phyloP scores from a whole-genome alignment of 768 basidiomycete genomes.

The Royoungia palumana region DNA sequence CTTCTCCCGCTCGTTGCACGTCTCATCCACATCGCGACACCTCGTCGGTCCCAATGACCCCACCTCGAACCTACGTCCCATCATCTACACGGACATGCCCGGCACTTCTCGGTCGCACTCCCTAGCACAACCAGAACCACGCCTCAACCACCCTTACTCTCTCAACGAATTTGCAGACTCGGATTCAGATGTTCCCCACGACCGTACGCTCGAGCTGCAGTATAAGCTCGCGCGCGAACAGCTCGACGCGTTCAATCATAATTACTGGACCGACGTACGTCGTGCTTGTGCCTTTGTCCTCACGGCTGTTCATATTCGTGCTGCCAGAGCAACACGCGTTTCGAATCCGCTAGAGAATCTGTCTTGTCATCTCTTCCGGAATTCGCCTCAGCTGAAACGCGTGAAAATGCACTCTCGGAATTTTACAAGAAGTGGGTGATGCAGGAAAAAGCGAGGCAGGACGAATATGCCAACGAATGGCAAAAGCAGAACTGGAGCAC shows the following conservation, averaged over 20 bases:
- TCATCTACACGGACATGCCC: slow-evolving; percentile 65
- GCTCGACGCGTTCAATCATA: slow-evolving; percentile 70
- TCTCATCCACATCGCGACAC: slow-evolving; percentile 29
- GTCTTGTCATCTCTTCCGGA: slow-evolving; percentile 55
- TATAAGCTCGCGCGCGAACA: slow-evolving; percentile 69
- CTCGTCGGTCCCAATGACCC: slow-evolving; percentile 74
- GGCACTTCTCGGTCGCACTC: slow-evolving; percentile 3
- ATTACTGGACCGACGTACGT: slow-evolving; percentile 79
- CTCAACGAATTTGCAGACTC: slow-evolving; percentile 57
- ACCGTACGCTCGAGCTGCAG: slow-evolving; percentile 56
- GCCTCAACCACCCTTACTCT: slow-evolving; percentile 66
- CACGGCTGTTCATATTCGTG: slow-evolving; percentile 2
- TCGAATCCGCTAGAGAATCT: slow-evolving; percentile 63
- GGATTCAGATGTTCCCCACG: slow-evolving; percentile 21
- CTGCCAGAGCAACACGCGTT: slow-evolving; percentile 73
- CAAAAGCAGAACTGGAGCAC: slow-evolving; percentile 55
- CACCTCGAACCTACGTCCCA: slow-evolving; percentile 73
- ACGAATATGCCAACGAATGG: slow-evolving; percentile 65
- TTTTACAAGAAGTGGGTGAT: slow-evolving; percentile 75
- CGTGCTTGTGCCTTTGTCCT: not conserved
- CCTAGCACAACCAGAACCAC: slow-evolving; percentile 31
- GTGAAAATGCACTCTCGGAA: slow-evolving; percentile 65
- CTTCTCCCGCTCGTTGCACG: slow-evolving; percentile 18
- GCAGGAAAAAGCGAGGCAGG: slow-evolving; percentile 59
- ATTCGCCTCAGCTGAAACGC: slow-evolving; percentile 47